phyloP scores from a whole-genome alignment of 495 filamentous ascomycete species.

The Chaetomium cochliodes region DNA sequence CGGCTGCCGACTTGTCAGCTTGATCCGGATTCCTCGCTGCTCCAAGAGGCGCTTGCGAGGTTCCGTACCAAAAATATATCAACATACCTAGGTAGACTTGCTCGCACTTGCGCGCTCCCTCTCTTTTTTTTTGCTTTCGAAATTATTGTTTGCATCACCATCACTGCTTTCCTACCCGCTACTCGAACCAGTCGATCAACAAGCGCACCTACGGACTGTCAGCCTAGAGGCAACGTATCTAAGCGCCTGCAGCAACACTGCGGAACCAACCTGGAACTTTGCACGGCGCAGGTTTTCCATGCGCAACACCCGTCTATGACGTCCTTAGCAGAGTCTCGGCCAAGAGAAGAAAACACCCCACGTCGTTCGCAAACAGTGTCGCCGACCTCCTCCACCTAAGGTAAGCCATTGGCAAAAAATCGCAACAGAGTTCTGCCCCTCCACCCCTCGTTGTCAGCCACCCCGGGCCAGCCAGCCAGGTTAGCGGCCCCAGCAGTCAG shows the following conservation, averaged over 20 bases:
- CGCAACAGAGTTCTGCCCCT: conserved; percentile 3
- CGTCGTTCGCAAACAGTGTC: background rate
- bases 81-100: background rate
- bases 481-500: background rate
- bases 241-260: conserved; percentile 2
- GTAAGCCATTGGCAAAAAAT: conserved; percentile 7
- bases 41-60: background rate
- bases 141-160: background rate
- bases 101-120: background rate
- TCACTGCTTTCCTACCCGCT: background rate
- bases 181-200: background rate
- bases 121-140: background rate
- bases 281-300: conserved; percentile 12
- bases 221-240: background rate
- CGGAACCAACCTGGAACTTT: conserved; percentile 1
- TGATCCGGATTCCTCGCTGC: background rate
- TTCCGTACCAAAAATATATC: background rate
- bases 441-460: conserved; percentile 9
- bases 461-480: conserved; percentile 3
- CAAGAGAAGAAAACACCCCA: background rate
- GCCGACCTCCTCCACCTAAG: conserved; percentile 2
- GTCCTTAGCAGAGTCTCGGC: conserved; percentile 2
- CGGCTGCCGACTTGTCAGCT: background rate
- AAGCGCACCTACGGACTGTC: background rate
- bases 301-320: conserved; percentile 17